Conservation (phyloP, 75 land plant genomes). For the Selaginella moellendorffii region DNA sequence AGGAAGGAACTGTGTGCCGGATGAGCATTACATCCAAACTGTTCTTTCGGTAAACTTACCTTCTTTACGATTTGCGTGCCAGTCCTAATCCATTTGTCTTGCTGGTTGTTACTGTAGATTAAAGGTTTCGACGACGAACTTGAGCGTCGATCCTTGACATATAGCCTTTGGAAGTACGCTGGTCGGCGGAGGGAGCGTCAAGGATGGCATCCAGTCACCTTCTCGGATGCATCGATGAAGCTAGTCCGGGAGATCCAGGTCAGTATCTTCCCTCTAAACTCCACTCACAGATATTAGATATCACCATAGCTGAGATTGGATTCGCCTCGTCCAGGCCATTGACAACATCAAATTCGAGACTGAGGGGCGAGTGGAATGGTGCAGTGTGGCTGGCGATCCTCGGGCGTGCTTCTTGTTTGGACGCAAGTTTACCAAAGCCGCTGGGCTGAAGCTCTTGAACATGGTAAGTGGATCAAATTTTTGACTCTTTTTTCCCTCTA, state of each 20-base stretch:
- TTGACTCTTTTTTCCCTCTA: too few species aligned
- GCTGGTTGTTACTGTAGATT: too few species aligned
- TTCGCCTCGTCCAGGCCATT: too few species aligned
- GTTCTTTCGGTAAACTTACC: conserved; percentile 59
- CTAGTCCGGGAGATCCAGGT: conserved; percentile 66
- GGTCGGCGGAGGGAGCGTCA: conserved; percentile 24
- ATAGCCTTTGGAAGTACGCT: conserved; percentile 59
- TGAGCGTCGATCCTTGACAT: conserved; percentile 71
- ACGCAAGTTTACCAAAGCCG: conserved; percentile 65
- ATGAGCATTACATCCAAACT: conserved; percentile 97
- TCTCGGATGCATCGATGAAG: conserved; percentile 36
- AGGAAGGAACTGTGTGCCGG: conserved; percentile 91
- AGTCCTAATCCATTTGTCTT: too few species aligned
- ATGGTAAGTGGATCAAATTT: conserved; percentile 21
- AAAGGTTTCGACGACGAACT: conserved; percentile 59
- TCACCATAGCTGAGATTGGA: too few species aligned
- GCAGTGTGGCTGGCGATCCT: conserved; percentile 43
- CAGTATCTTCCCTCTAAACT: too few species aligned
- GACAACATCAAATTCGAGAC: conserved; percentile 60
- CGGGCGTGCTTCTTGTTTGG: conserved; percentile 73
- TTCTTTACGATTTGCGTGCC: background rate
- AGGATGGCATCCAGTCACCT: conserved; percentile 86
- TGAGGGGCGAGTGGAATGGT: conserved; percentile 76
- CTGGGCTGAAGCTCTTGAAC: conserved; percentile 53
- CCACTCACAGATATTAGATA: too few species aligned